Conservation (phyloP, 176 grass and related monocot genomes). For the Puccinellia tenuiflora region DNA sequence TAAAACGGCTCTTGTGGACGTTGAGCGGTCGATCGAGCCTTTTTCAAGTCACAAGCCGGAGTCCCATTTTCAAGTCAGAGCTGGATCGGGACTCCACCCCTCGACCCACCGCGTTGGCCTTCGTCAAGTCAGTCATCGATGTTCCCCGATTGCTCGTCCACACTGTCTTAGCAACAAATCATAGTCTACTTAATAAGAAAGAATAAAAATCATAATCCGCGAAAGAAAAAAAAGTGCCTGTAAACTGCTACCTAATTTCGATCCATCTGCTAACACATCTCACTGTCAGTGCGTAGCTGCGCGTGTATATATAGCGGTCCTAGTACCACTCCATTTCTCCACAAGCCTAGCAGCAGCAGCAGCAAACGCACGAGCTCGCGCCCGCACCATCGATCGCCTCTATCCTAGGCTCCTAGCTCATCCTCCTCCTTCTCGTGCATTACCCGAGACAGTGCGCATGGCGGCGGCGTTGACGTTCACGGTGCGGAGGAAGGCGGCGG, state of each 20-base stretch:
- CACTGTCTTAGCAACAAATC: background rate
- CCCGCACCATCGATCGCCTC: background rate
- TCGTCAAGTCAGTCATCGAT: conserved; percentile 5
- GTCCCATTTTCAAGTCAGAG: background rate
- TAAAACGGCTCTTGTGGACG: background rate
- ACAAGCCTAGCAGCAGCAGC: background rate
- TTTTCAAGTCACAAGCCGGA: background rate
- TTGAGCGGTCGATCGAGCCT: background rate
- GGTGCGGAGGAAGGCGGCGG: conserved; percentile 38
- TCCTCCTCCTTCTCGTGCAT: background rate
- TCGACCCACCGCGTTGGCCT: background rate
- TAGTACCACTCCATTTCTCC: background rate
- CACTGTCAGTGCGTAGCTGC: background rate
- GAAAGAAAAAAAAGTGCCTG: background rate
- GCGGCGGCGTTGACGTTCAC: conserved; percentile 41
- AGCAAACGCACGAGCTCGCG: background rate
- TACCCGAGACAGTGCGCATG: background rate
- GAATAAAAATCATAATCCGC: too few species aligned
- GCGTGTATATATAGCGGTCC: background rate
- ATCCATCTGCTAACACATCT: background rate
- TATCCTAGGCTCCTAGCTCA: background rate
- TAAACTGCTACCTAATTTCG: conserved; percentile 33
- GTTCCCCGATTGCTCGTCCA: background rate
- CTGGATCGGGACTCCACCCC: background rate
- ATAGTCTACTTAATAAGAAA: too few species aligned